Evolutionary conservation across 305 asterid species (phyloP).

Genomic region (Rubia peregrina): DNA sequence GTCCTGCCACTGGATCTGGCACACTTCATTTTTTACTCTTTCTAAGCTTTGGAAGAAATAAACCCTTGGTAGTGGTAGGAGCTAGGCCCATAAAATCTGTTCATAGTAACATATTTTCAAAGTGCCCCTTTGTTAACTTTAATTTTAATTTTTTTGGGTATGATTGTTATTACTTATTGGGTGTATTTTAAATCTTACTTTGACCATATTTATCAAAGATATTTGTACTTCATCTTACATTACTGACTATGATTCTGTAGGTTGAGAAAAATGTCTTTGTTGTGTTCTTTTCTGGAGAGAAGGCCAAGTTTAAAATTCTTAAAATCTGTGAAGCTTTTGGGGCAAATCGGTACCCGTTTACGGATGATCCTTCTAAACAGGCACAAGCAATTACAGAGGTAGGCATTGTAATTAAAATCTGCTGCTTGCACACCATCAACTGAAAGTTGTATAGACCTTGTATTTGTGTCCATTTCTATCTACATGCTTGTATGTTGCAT

Average conservation of each 20-base stretch:
- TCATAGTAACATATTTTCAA: background rate
- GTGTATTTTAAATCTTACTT: background rate
- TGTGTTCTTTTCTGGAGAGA: slow-evolving; percentile 96
- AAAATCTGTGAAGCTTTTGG: slow-evolving; percentile 99
- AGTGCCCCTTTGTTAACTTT: background rate
- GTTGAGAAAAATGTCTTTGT: slow-evolving; percentile 90
- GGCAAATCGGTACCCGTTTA: slow-evolving; percentile 81
- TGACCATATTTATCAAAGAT: no score
- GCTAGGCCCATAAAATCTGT: background rate
- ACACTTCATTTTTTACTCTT: background rate
- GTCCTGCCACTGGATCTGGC: background rate
- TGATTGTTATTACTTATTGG: background rate
- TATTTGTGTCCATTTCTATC: background rate
- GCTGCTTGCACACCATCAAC: background rate
- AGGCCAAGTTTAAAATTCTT: slow-evolving; percentile 76
- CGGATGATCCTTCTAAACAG: slow-evolving; percentile 74
- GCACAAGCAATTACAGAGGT: slow-evolving; percentile 80
- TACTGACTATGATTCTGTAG: slow-evolving; percentile 40
- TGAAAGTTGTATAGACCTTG: background rate
- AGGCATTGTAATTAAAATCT: slow-evolving; percentile 9
- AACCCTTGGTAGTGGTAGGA: background rate
- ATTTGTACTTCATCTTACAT: slow-evolving; percentile 13
- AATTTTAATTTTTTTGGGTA: background rate
- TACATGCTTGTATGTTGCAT: background rate
- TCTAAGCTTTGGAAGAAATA: background rate